phyloP scores from a whole-genome alignment of 2,329 filamentous ascomycete species.

The Pseudogymnoascus sp. region DNA sequence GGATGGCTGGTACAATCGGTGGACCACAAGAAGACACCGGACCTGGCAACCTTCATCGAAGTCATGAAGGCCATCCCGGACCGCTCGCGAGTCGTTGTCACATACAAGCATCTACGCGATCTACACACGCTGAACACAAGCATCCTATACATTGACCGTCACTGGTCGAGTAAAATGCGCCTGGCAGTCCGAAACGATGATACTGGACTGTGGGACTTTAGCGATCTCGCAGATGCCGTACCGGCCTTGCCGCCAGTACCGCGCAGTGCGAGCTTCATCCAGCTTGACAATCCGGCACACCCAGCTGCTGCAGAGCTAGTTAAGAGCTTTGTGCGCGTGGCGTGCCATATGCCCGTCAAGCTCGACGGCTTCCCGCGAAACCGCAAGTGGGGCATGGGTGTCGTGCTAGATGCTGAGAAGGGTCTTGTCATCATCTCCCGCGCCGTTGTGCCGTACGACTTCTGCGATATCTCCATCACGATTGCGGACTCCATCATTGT shows the following conservation, averaged over 20 bases:
- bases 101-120: slow-evolving; percentile 91
- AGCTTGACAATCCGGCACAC: slow-evolving; percentile 80
- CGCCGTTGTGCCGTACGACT: slow-evolving; percentile 90
- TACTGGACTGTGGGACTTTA: slow-evolving; percentile 91
- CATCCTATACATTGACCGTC: slow-evolving; percentile 85
- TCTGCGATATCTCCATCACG: slow-evolving; percentile 93
- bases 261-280: slow-evolving; percentile 81
- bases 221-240: slow-evolving; percentile 72
- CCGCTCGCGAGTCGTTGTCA: slow-evolving; percentile 78
- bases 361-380: slow-evolving; percentile 96
- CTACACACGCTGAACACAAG: slow-evolving; percentile 90
- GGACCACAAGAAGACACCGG: slow-evolving; percentile 83
- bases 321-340: slow-evolving; percentile 87
- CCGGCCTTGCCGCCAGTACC: slow-evolving; percentile 66
- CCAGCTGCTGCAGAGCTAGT: slow-evolving; percentile 89
- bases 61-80: slow-evolving; percentile 84
- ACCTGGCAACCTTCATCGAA: slow-evolving; percentile 81
- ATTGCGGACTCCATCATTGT: slow-evolving; percentile 96
- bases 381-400: slow-evolving; percentile 86
- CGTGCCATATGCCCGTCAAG: slow-evolving; percentile 90
- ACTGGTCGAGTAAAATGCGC: slow-evolving; percentile 95
- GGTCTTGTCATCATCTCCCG: slow-evolving; percentile 90
- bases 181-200: slow-evolving; percentile 83
- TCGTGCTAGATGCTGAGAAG: slow-evolving; percentile 96
- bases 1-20: slow-evolving; percentile 92